Conservation (phyloP, 441 rosid species). For the Erysimum cheiri region DNA sequence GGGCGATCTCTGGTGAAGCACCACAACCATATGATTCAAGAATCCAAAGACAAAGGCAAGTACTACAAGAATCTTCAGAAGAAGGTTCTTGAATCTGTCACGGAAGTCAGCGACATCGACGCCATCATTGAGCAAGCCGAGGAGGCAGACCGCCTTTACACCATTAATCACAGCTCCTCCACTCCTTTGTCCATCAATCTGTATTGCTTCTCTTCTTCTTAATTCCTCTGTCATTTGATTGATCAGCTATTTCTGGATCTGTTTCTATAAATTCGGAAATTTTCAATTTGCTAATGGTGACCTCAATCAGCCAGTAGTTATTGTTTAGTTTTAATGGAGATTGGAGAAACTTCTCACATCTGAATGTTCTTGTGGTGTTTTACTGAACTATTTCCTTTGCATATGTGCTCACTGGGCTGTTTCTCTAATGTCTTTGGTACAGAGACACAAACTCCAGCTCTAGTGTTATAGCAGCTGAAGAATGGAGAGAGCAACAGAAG, state of each 20-base stretch:
- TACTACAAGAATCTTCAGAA: slow-evolving; percentile 67
- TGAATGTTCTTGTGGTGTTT: neutral
- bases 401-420: slow-evolving; percentile 12
- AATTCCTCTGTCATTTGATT: slow-evolving; percentile 20
- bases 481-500: slow-evolving; percentile 69
- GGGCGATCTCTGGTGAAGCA: slow-evolving; percentile 91
- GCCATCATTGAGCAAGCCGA: slow-evolving; percentile 82
- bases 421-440: slow-evolving; percentile 29
- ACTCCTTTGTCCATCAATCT: slow-evolving; percentile 58
- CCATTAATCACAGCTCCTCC: slow-evolving; percentile 49
- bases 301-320: neutral
- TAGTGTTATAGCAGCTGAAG: slow-evolving; percentile 59
- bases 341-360: neutral
- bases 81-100: slow-evolving; percentile 86
- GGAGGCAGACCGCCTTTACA: slow-evolving; percentile 63
- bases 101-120: slow-evolving; percentile 82
- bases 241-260: neutral
- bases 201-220: slow-evolving; percentile 45
- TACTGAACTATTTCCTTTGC: neutral
- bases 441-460: slow-evolving; percentile 68
- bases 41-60: slow-evolving; percentile 82
- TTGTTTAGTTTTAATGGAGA: neutral
- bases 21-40: slow-evolving; percentile 84
- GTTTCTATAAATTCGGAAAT: neutral
- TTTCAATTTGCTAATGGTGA: neutral